These are phyloP conservation scores for Solanum tarijense DNA, from an alignment of 257 asterid species.

Conservation along the genomic window DNA sequence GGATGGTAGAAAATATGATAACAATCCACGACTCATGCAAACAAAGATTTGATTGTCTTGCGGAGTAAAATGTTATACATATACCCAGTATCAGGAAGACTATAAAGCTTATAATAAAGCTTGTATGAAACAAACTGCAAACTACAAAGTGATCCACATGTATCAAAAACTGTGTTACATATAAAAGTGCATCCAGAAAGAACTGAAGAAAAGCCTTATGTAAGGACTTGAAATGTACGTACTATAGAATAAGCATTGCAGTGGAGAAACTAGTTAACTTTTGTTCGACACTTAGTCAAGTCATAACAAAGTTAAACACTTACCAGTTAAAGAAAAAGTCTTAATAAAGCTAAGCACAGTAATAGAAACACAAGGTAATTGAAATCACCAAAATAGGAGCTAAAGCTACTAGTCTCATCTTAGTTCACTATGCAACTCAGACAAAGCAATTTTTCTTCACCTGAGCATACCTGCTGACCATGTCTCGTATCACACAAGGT, in stretches of 20 bases:
- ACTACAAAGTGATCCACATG: neutral
- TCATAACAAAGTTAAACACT: neutral
- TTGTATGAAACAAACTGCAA: neutral
- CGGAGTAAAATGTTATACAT: neutral
- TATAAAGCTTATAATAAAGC: neutral
- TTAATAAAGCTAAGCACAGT: neutral
- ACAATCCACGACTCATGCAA: neutral
- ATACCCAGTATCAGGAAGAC: neutral
- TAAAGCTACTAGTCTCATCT: neutral
- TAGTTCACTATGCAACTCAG: neutral
- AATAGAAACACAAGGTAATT: neutral
- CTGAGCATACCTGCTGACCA: conserved; percentile 57
- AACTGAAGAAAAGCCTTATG: neutral
- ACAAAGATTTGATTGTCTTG: neutral
- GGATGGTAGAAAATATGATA: neutral
- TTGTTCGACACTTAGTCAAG: neutral
- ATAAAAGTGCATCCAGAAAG: neutral
- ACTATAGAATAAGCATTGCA: neutral
- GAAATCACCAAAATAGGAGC: neutral
- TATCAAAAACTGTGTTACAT: neutral
- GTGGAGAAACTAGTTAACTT: neutral
- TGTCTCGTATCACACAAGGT: conserved; percentile 52
- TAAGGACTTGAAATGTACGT: neutral
- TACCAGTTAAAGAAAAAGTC: neutral
- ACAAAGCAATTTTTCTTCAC: conserved; percentile 1